phyloP scores from a whole-genome alignment of 1,284 basidiomycete species.

The Tylopilus sp. region DNA sequence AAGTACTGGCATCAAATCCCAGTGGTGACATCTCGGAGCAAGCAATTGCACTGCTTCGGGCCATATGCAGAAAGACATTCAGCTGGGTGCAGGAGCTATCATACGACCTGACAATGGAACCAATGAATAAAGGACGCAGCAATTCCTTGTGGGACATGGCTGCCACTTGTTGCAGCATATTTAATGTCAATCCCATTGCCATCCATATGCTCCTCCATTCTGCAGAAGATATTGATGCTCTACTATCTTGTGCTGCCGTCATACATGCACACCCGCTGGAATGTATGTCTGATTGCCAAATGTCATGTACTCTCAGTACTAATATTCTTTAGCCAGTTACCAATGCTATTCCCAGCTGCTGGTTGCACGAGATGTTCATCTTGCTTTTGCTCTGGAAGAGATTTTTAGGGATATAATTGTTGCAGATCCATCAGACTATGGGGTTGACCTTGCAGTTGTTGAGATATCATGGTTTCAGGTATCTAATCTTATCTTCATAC shows the following conservation, averaged over 20 bases:
- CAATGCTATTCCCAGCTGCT: conserved; percentile 7
- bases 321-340: too few relatives aligned
- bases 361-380: conserved; percentile 21
- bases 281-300: not conserved
- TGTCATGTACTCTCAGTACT: not conserved
- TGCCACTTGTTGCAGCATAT: conserved; percentile 41
- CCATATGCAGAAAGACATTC: not conserved
- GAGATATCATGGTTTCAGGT: too few relatives aligned
- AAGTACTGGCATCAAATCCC: not conserved
- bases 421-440: conserved; percentile 3
- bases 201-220: conserved; percentile 18
- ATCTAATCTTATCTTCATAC: too few relatives aligned
- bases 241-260: conserved; percentile 39
- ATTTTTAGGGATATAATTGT: conserved; percentile 11
- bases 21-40: not conserved
- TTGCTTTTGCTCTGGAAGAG: conserved; percentile 30
- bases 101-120: conserved; percentile 19
- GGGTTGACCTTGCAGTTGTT: conserved; percentile 40
- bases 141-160: conserved; percentile 34
- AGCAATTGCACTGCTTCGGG: not conserved
- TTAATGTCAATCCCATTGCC: conserved; percentile 33
- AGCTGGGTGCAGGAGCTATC: conserved; percentile 19
- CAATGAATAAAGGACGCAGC: conserved; percentile 24
- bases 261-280: conserved; percentile 1
- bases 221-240: conserved; percentile 27